Percentiles rank a stretch among this genome's conserved stretches.
Conservation (phyloP, 768 basidiomycete species). For the Tulasnella sp. region DNA sequence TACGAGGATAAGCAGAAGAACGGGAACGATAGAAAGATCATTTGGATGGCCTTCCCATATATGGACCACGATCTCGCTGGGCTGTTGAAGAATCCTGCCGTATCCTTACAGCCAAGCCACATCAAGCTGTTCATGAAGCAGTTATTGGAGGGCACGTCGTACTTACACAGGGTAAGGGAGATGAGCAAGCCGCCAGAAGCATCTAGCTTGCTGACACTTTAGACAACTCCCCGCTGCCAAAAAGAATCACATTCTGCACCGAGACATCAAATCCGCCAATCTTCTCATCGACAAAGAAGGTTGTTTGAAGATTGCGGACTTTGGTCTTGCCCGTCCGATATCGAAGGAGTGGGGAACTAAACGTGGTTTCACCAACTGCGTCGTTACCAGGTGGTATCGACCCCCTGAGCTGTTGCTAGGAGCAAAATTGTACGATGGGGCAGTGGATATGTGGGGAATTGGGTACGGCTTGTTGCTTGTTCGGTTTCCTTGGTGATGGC, state of each 20-base stretch:
- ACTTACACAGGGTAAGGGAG: constrained; percentile 84
- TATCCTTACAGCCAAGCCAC: constrained; percentile 77
- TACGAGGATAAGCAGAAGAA: constrained; percentile 13
- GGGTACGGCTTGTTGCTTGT: constrained; percentile 58
- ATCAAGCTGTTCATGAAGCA: constrained; percentile 98
- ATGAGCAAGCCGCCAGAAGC: constrained; percentile 4
- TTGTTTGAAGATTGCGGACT: constrained; percentile 87
- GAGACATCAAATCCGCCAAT: constrained; percentile 99
- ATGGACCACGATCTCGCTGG: constrained; percentile 99
- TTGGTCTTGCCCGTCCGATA: constrained; percentile 86
- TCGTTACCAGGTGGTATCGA: constrained; percentile 93
- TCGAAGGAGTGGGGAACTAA: constrained; percentile 32
- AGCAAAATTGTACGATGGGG: constrained; percentile 85
- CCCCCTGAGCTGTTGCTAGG: constrained; percentile 92
- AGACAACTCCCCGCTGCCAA: background rate
- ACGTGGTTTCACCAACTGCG: constrained; percentile 83
- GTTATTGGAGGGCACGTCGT: constrained; percentile 92
- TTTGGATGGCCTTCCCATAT: constrained; percentile 99
- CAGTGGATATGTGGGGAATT: constrained; percentile 97
- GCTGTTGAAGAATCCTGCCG: constrained; percentile 86
- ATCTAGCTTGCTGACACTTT: constrained; percentile 18
- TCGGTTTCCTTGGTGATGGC: too few relatives aligned
- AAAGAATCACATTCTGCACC: constrained; percentile 94
- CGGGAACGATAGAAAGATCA: constrained; percentile 32
- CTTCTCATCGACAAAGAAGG: constrained; percentile 89